phyloP scores from a whole-genome alignment of 2,329 filamentous ascomycete species.

The Cordyceps tenuipes region DNA sequence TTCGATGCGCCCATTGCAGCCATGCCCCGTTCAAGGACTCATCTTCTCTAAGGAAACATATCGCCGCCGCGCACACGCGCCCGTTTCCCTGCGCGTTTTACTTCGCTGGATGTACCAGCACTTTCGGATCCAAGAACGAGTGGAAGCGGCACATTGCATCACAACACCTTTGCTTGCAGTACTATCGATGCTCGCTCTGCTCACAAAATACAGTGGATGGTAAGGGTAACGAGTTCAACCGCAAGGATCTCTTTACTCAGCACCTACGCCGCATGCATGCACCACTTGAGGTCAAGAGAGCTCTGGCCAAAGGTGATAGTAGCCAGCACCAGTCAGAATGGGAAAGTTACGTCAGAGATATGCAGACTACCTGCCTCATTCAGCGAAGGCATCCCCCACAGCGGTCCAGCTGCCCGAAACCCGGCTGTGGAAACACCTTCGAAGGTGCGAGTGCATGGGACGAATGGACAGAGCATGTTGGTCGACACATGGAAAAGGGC shows the following conservation, averaged over 20 bases:
- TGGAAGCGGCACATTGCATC: slow-evolving; percentile 94
- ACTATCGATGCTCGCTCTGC: slow-evolving; percentile 56
- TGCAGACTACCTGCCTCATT: slow-evolving; percentile 67
- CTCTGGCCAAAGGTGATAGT: slow-evolving; percentile 45
- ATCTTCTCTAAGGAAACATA: slow-evolving; percentile 57
- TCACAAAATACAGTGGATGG: slow-evolving; percentile 45
- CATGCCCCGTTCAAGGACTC: slow-evolving; percentile 60
- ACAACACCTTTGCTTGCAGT: slow-evolving; percentile 69
- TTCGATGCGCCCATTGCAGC: slow-evolving; percentile 51
- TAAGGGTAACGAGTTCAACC: slow-evolving; percentile 70
- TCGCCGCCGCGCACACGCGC: slow-evolving; percentile 59
- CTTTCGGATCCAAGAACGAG: slow-evolving; percentile 89
- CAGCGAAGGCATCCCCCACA: slow-evolving; percentile 61
- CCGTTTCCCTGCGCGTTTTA: slow-evolving; percentile 82
- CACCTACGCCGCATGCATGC: slow-evolving; percentile 92
- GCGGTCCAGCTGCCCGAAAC: slow-evolving; percentile 60
- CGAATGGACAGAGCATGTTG: slow-evolving; percentile 86
- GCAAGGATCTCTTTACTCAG: slow-evolving; percentile 92
- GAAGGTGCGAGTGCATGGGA: slow-evolving; percentile 73
- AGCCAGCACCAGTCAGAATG: slow-evolving; percentile 53
- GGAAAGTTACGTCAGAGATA: slow-evolving; percentile 58
- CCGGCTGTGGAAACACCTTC: slow-evolving; percentile 65
- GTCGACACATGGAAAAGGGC: slow-evolving; percentile 75
- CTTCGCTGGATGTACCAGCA: slow-evolving; percentile 73
- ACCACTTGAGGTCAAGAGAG: slow-evolving; percentile 54